A percentile compares a stretch with the other conserved stretches of the same genome.
Conservation (phyloP, 2,329 filamentous ascomycete species). For the Botrytis cinerea region DNA sequence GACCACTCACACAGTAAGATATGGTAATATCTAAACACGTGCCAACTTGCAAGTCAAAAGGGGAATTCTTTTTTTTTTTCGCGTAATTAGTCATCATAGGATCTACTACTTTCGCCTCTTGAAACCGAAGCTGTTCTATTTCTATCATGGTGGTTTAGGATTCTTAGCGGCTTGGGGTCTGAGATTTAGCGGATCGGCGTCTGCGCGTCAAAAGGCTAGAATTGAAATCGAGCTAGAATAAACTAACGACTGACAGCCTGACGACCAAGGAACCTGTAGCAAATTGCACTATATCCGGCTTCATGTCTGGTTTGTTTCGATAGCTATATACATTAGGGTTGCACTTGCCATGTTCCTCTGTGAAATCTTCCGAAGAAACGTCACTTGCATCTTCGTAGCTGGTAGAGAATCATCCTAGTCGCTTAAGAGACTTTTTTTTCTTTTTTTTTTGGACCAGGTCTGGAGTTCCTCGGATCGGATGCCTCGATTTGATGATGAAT, state of each 20-base stretch:
- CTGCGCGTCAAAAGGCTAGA: not conserved
- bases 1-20: not conserved
- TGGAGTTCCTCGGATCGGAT: no score
- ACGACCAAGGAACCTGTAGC: not conserved
- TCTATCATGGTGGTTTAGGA: not conserved
- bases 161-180: not conserved
- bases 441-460: not conserved
- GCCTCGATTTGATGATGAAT: not conserved
- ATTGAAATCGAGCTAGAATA: no score
- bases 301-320: not conserved
- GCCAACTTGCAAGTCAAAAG: not conserved
- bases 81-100: not conserved
- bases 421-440: no score
- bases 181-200: not conserved
- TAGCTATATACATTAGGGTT: not conserved
- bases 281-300: not conserved
- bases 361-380: not conserved
- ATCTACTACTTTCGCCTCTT: not conserved
- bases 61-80: not conserved
- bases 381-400: not conserved
- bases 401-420: not conserved
- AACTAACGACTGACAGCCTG: not conserved
- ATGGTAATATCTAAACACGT: not conserved
- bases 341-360: accelerated
- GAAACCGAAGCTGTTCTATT: not conserved